phyloP scores from a whole-genome alignment of 371 early-diverging fungal species.

The Zychaea mexicana region DNA sequence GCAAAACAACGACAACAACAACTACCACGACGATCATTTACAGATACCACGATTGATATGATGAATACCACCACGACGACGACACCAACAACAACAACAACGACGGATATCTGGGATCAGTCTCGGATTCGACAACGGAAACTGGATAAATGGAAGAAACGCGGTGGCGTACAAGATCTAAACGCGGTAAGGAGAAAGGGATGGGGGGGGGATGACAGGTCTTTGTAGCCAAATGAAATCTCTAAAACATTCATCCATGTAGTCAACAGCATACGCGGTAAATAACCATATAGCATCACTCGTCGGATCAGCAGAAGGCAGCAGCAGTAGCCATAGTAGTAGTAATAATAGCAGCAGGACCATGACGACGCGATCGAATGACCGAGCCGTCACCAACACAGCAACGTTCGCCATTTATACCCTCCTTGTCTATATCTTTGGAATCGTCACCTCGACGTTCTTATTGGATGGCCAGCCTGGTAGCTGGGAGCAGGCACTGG shows the following conservation, averaged over 20 bases:
- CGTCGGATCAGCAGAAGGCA: too few species aligned
- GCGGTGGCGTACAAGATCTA: conserved; percentile 34
- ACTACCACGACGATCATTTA: neutral
- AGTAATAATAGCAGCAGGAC: neutral
- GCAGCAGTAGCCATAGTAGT: neutral
- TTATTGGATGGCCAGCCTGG: conserved; percentile 41
- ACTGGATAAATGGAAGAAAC: conserved; percentile 28
- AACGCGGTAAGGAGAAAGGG: conserved; percentile 32
- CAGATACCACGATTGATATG: conserved; percentile 23
- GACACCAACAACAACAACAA: too few species aligned
- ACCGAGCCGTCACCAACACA: conserved; percentile 49
- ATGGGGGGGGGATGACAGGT: too few species aligned
- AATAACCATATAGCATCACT: too few species aligned
- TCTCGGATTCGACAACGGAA: conserved; percentile 35
- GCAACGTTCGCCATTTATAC: conserved; percentile 60
- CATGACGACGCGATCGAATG: conserved; percentile 22
- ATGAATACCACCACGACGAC: too few species aligned
- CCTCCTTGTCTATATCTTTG: conserved; percentile 55
- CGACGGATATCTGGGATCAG: conserved; percentile 35
- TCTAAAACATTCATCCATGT: neutral
- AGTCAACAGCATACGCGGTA: conserved; percentile 13
- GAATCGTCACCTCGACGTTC: conserved; percentile 58
- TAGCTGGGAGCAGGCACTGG: conserved; percentile 37
- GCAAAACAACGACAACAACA: too few species aligned
- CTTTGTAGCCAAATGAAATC: neutral